phyloP scores from a whole-genome alignment of 441 rosid genomes.

The Adansonia madagascariensis region DNA sequence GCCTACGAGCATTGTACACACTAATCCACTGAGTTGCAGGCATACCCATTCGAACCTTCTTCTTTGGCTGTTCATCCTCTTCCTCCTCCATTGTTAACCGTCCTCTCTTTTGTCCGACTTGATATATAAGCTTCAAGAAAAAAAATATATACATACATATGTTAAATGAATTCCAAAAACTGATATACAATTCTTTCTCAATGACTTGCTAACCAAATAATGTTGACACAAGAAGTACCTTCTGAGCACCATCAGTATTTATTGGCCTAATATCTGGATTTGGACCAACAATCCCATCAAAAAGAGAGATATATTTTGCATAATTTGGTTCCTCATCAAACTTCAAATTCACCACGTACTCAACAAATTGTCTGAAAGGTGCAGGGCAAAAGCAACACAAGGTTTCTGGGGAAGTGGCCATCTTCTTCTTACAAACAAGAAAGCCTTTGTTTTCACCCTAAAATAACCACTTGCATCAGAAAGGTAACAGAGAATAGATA shows the following conservation, averaged over 20 bases:
- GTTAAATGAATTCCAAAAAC: constrained; percentile 25
- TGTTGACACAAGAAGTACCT: constrained; percentile 51
- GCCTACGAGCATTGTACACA: too few species aligned
- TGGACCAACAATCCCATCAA: constrained; percentile 83
- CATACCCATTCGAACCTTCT: constrained; percentile 90
- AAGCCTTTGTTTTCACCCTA: constrained; percentile 95
- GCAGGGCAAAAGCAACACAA: constrained; percentile 81
- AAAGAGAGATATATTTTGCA: constrained; percentile 84
- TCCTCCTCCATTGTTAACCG: constrained; percentile 82
- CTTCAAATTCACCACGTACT: constrained; percentile 82
- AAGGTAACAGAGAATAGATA: background rate
- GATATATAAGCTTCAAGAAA: constrained; percentile 70
- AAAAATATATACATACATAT: background rate
- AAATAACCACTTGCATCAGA: constrained; percentile 26
- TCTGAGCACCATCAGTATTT: constrained; percentile 93
- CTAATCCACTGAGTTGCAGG: constrained; percentile 89
- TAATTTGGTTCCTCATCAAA: constrained; percentile 95
- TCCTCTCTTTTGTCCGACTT: constrained; percentile 95
- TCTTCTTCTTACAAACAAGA: constrained; percentile 81
- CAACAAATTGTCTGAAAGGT: constrained; percentile 85
- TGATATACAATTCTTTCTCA: background rate
- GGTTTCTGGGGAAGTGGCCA: constrained; percentile 92
- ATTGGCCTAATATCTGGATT: constrained; percentile 86
- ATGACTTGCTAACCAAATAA: constrained; percentile 18
- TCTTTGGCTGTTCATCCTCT: constrained; percentile 91